Conservation (phyloP, 345 rosid species). For the Cardamine chenopodiifolia region DNA sequence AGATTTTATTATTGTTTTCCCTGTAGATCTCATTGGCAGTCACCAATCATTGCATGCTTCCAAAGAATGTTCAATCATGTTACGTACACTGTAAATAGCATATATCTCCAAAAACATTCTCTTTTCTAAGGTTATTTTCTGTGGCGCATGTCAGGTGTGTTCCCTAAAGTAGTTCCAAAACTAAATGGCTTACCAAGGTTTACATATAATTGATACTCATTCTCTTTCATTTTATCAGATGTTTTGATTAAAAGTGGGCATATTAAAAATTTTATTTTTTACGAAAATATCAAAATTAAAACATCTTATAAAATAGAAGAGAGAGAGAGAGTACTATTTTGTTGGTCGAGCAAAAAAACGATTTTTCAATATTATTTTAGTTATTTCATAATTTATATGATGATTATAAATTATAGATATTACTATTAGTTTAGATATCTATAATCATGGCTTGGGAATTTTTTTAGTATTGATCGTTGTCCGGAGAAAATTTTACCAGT, state of each 20-base stretch:
- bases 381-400: not conserved
- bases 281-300: no score
- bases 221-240: no score
- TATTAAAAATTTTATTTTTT: no score
- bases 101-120: slow-evolving; percentile 19
- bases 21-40: not conserved
- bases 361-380: not conserved
- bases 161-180: slow-evolving; percentile 14
- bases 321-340: no score
- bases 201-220: no score
- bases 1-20: not conserved
- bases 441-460: not conserved
- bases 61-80: slow-evolving; percentile 23
- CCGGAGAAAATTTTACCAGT: no score
- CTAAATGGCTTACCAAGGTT: not conserved
- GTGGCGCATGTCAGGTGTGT: slow-evolving; percentile 22
- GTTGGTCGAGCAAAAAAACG: not conserved
- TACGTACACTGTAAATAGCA: slow-evolving; percentile 19
- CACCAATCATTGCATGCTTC: slow-evolving; percentile 31
- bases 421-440: not conserved
- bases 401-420: not conserved
- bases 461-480: no score
- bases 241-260: no score
- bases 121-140: slow-evolving; percentile 1
- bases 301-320: no score